Conservation (phyloP, 805 yeast species). For the Zygosaccharomyces siamensis region DNA sequence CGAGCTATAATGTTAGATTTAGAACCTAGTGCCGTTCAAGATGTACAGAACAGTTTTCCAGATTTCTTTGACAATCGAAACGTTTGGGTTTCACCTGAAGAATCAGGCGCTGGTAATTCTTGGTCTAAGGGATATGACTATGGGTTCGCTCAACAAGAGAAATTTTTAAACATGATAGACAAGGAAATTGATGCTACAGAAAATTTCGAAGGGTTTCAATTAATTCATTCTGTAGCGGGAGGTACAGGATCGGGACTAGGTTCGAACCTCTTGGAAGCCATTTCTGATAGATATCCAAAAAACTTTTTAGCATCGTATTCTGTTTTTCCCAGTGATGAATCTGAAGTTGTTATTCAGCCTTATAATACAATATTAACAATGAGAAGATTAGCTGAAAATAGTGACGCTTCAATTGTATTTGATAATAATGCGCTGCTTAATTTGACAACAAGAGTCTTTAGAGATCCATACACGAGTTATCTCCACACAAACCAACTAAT, state of each 20-base stretch:
- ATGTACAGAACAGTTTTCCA: conserved; percentile 48
- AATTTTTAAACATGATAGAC: conserved; percentile 77
- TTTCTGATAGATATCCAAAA: conserved; percentile 78
- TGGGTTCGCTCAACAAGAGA: conserved; percentile 64
- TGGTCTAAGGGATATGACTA: conserved; percentile 89
- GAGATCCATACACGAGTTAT: conserved; percentile 58
- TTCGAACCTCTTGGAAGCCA: conserved; percentile 66
- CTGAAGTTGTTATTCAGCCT: conserved; percentile 98
- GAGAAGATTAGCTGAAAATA: conserved; percentile 71
- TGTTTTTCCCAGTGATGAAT: conserved; percentile 73
- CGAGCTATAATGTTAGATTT: conserved; percentile 79
- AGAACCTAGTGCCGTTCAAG: conserved; percentile 83
- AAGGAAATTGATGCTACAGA: conserved; percentile 89
- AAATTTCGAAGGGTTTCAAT: conserved; percentile 81
- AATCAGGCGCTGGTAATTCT: conserved; percentile 92
- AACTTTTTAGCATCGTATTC: conserved; percentile 81
- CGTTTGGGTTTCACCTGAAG: conserved; percentile 70
- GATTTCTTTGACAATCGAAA: conserved; percentile 81
- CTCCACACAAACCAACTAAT: conserved; percentile 81
- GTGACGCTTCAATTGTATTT: conserved; percentile 84
- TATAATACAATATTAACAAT: conserved; percentile 84
- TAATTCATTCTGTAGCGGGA: conserved; percentile 93
- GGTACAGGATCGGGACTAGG: conserved; percentile 99
- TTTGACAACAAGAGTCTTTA: conserved; percentile 60
- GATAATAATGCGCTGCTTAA: conserved; percentile 82